Evolutionary conservation across 768 basidiomycete genomes (phyloP), one percentile per base, ranked within the genome.

Genomic region (Hygrocybe punicea): DNA sequence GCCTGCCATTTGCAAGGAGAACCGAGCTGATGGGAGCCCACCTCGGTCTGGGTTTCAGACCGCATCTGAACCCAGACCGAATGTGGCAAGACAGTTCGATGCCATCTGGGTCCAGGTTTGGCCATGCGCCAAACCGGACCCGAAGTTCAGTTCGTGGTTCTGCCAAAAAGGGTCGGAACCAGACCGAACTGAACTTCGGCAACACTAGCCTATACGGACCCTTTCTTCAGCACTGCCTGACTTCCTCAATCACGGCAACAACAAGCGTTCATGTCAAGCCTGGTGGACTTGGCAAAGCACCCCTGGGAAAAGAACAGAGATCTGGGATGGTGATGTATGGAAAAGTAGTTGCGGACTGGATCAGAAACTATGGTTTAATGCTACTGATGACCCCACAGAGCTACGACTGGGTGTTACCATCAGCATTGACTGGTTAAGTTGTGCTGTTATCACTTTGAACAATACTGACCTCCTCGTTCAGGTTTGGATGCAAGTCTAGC

Each of bases 351-450:
- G 45, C n/a, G 63, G 52, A 8, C 57, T 23, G 6, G 59, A 64
- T 33, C 44, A 45, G 2, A 40, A 61, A 17, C 44, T 19, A 2
- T 66, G 64, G 24, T 66, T 66, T 51, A 40, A 55, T 29, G 23
- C 17, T 13, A 48, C 37, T 21, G 35, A 60, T 1, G 33, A 51
- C 9, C 24, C 25, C 2, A 17, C 3, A 0, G 64, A 67, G 47
- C 51, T 67, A 13, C 58, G 62, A 11, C 46, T 67, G 11, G 60
- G 65, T 6, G 58, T 63, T 2, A 63, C 59, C 1, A 46, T 63
- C 7, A 56, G 59, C n/a, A 25, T 65, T 7, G 64, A 67, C 29
- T 65, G 65, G 65, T 65, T 33, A 34, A 55, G 50, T 24, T 4
- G 3, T 23, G 16, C 23, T 14, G 4, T 7, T 19, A 40, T 5